Conservation (phyloP, 208 protist species). For the Leishmania martiniquensis region DNA sequence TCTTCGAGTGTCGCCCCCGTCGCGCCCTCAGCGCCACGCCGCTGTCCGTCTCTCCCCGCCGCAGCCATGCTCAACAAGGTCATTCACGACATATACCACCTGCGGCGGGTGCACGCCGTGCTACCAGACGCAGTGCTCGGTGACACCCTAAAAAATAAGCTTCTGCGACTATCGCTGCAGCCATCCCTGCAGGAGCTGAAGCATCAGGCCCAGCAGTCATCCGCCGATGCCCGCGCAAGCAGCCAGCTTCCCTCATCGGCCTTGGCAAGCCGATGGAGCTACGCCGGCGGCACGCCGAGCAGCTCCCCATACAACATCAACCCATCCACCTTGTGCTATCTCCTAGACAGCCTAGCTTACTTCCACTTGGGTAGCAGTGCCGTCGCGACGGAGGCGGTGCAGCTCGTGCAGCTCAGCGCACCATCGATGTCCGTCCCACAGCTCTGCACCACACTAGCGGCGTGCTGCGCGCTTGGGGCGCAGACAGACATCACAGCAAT, state of each 20-base stretch:
- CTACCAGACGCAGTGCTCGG: slow-evolving; percentile 65
- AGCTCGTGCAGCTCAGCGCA: slow-evolving; percentile 53
- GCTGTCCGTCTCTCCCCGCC: not conserved
- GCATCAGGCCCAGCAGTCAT: slow-evolving; percentile 13
- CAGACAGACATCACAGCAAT: slow-evolving; percentile 53
- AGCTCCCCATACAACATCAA: slow-evolving; percentile 33
- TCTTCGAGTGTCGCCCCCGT: no score
- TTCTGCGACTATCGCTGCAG: slow-evolving; percentile 69
- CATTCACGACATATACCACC: slow-evolving; percentile 73
- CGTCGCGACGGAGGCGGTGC: slow-evolving; percentile 59
- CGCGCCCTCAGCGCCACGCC: not conserved
- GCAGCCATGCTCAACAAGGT: slow-evolving; percentile 64
- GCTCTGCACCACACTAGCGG: slow-evolving; percentile 65
- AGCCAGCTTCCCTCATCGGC: not conserved
- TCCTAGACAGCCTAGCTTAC: slow-evolving; percentile 83
- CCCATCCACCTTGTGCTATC: slow-evolving; percentile 48
- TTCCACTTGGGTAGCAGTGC: slow-evolving; percentile 65
- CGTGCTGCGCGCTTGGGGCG: slow-evolving; percentile 62
- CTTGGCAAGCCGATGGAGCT: not conserved
- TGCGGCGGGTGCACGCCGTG: slow-evolving; percentile 74
- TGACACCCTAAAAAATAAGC: slow-evolving; percentile 68
- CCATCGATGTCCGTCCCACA: slow-evolving; percentile 56
- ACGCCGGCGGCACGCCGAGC: not conserved
- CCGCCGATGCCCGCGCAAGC: not conserved
- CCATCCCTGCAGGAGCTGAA: slow-evolving; percentile 47